Base-by-base conservation (phyloP, 805 yeast genomes). In the Nakazawaea ernobii region DNA sequence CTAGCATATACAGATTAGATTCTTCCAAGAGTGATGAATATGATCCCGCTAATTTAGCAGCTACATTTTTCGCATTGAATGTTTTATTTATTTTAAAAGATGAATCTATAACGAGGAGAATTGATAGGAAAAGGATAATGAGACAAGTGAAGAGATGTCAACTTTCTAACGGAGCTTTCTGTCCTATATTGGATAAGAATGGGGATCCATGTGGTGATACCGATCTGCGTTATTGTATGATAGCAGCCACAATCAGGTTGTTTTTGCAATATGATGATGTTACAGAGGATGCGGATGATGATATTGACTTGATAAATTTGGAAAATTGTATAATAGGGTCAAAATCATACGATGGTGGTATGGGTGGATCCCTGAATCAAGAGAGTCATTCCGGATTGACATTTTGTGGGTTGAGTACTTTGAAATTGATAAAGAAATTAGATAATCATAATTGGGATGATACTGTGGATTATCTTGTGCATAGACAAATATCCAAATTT, bases 351-450 rank as follows among this genome's bases (percentile, higher is more conserved):
- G 80, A 76, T 56, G 97, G 97, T 1, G 97, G 96, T 0, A 63
- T 87, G 40, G 85, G 91, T 5, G 74, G 75, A 24, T 39, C 51
- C 7, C 62, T 67, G 4, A 58, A 59, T 35, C 65, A 70, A 11
- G 99, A 92, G 61, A 71, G 90, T 2, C 97, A 92, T 65, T 82
- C 89, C 7, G 99, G 98, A 0, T 72, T 86, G 50, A 85, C 96
- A 0, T 92, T 80, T 58, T 91, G 97, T 65, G 96, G 86, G 0
- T 55, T 91, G 24, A 84, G 85, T 0, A 62, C 86, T 1, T 68
- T 89, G 48, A 57, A 61, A 32, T 54, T 86, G 37, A 55, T 73
- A 5, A 67, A 59, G 4, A 50, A 52, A 10, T 30, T 70, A 8
- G 59, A 58, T 15, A 7, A 13, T 4, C 13, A 35, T 1, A 60